These are phyloP conservation scores for Neurospora cerealis DNA, from an alignment of 495 filamentous ascomycete genomes.

Conservation along the genomic window DNA sequence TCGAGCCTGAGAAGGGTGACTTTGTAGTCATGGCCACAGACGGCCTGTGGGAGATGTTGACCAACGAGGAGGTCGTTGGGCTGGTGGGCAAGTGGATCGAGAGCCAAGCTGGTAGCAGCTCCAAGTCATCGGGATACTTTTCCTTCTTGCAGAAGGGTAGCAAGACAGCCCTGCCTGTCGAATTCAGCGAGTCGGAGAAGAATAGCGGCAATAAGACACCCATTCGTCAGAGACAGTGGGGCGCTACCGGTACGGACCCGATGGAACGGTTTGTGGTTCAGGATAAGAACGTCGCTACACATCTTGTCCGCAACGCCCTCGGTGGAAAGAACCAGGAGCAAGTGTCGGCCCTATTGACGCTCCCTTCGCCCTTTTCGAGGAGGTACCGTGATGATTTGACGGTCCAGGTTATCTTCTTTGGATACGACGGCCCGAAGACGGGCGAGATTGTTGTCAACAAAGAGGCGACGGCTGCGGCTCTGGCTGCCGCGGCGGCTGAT, in stretches of 20 bases:
- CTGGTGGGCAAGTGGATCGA: slow-evolving; percentile 97
- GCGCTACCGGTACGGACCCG: slow-evolving; percentile 49
- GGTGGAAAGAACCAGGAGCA: slow-evolving; percentile 91
- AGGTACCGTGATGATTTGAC: slow-evolving; percentile 93
- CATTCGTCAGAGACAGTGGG: slow-evolving; percentile 78
- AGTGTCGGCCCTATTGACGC: slow-evolving; percentile 84
- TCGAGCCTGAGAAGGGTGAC: slow-evolving; percentile 82
- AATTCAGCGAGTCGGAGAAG: slow-evolving; percentile 26
- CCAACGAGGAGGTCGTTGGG: slow-evolving; percentile 95
- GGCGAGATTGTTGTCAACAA: slow-evolving; percentile 73
- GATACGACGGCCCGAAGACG: slow-evolving; percentile 54
- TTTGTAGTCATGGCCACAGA: slow-evolving; percentile 97
- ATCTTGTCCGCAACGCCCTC: slow-evolving; percentile 90
- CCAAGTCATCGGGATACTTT: slow-evolving; percentile 40
- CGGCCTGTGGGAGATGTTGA: slow-evolving; percentile 98
- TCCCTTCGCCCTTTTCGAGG: slow-evolving; percentile 82
- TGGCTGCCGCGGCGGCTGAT: neutral
- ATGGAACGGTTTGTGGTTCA: slow-evolving; percentile 81
- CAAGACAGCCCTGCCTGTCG: slow-evolving; percentile 41
- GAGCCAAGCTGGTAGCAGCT: slow-evolving; percentile 43
- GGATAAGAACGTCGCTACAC: slow-evolving; percentile 93
- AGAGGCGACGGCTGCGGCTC: slow-evolving; percentile 63
- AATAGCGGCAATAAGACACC: slow-evolving; percentile 55
- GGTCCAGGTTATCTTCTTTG: slow-evolving; percentile 98
- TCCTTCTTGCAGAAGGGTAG: slow-evolving; percentile 33